Evolutionary conservation across 495 filamentous ascomycete genomes (phyloP), one percentile per base, ranked within the genome.

Genomic region (Aspergillus funiculosus): DNA sequence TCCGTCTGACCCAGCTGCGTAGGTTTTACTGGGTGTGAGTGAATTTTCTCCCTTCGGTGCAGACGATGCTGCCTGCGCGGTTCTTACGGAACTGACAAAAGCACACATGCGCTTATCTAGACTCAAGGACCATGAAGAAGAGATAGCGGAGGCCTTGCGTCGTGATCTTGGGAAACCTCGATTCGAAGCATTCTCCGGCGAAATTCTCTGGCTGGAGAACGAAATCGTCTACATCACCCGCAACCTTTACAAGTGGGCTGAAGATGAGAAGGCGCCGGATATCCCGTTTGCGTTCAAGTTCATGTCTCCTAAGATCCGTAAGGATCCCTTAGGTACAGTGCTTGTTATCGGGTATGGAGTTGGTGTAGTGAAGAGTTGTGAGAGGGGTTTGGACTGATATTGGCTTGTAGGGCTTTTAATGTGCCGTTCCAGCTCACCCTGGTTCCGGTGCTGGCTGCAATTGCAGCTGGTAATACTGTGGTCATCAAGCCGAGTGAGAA

Each of bases 401-500:
- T 40, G 29, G 7, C 38, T 7, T 36, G 32, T 29, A 84, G 81
- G 36, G 76, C 89, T 31, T 97, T 85, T 72, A 97, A 98, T 72
- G 95, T 85, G 64, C 92, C 92, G 29, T 66, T 94, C 57, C 84
- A 89, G 58, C 71, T 96, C n/a, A 76, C 80, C 20, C 53, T 97
- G 17, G 77, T 78, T 6, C 90, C 92, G 9, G 59, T 94, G 24
- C 76, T 95, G 37, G 92, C 89, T 41, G 92, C 91, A 44, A 96
- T 96, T 48, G 82, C 84, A 18, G 90, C 89, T 17, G 92, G 92
- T 43, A 94, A 89, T 63, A 89, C 89, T 9, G 87, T 79, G 24
- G 75, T 95, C 7, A 59, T 96, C 58, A 98, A 98, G 69, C 91
- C 91, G 7, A 89, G 83, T 15, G 92, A 97, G 68, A 75, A 78